phyloP scores from a whole-genome alignment of 1,139 yeast species.

The Kurtzmaniella quercitrusa region DNA sequence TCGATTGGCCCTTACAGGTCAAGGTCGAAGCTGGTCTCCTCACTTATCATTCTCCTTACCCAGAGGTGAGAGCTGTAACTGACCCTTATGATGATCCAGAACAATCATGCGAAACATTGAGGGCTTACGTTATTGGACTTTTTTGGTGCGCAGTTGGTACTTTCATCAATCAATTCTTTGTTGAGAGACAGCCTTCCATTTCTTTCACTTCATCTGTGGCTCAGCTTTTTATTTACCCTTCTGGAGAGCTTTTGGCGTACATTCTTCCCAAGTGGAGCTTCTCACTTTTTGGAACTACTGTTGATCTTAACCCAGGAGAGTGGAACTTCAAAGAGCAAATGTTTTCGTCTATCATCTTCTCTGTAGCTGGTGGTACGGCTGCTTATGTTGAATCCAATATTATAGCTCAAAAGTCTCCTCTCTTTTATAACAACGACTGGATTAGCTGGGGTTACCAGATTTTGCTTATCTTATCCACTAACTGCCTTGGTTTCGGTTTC shows the following conservation, averaged over 20 bases:
- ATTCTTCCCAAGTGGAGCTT: constrained; percentile 3
- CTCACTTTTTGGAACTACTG: not conserved
- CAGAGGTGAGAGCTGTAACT: constrained; percentile 53
- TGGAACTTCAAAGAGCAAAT: constrained; percentile 62
- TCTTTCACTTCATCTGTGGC: constrained; percentile 40
- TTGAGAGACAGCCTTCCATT: constrained; percentile 53
- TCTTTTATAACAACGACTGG: constrained; percentile 32
- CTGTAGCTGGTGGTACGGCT: constrained; percentile 27
- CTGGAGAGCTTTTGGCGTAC: constrained; percentile 36
- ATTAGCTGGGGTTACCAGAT: constrained; percentile 40
- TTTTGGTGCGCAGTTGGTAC: constrained; percentile 52
- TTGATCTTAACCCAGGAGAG: constrained; percentile 46
- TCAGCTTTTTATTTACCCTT: constrained; percentile 51
- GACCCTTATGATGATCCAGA: constrained; percentile 43
- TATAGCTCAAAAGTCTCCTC: constrained; percentile 31
- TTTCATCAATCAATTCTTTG: constrained; percentile 55
- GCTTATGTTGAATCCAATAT: constrained; percentile 38
- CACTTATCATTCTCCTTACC: constrained; percentile 49
- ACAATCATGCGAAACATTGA: constrained; percentile 44
- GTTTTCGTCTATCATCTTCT: constrained; percentile 45
- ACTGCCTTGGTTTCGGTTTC: constrained; percentile 52
- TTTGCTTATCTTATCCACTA: constrained; percentile 42
- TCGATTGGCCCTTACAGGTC: constrained; percentile 20
- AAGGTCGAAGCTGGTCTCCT: constrained; percentile 36
- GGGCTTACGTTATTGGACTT: constrained; percentile 45